A percentile compares a stretch with the other conserved stretches of the same genome.
phyloP scores from a whole-genome alignment of 106 monocot species.

The Ottelia alismoides region DNA sequence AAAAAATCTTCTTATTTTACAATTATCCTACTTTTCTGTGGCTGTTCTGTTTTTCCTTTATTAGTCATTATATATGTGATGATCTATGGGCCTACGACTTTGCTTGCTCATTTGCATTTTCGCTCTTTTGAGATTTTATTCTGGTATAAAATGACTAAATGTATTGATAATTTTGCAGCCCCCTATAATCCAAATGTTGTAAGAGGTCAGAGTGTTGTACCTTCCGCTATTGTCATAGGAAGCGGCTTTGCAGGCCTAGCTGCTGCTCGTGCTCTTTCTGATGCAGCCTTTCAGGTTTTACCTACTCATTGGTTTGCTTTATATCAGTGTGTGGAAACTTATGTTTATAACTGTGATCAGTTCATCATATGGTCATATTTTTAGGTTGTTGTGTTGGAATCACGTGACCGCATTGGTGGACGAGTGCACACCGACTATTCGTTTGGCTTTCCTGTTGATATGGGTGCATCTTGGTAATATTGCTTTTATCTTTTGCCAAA shows the following conservation, averaged over 20 bases:
- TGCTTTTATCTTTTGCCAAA: too few species aligned
- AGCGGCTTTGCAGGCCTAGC: constrained; percentile 72
- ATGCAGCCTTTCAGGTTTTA: constrained; percentile 84
- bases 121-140: too few species aligned
- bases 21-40: too few species aligned
- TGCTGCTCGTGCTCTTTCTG: constrained; percentile 66
- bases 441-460: constrained; percentile 92
- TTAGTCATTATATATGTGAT: too few species aligned
- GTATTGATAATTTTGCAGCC: constrained; percentile 21
- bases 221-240: constrained; percentile 70
- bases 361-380: neutral
- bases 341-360: too few species aligned
- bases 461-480: constrained; percentile 94
- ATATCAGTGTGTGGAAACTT: too few species aligned
- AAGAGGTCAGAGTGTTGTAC: constrained; percentile 28
- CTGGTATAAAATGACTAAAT: too few species aligned
- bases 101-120: too few species aligned
- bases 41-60: too few species aligned
- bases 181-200: constrained; percentile 21
- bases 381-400: constrained; percentile 90
- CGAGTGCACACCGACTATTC: constrained; percentile 79
- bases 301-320: too few species aligned
- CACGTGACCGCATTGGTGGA: constrained; percentile 88
- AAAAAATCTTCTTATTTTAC: too few species aligned
- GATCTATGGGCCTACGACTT: too few species aligned